phyloP scores from a whole-genome alignment of 2,329 filamentous ascomycete genomes.

The Volutella citrinella region DNA sequence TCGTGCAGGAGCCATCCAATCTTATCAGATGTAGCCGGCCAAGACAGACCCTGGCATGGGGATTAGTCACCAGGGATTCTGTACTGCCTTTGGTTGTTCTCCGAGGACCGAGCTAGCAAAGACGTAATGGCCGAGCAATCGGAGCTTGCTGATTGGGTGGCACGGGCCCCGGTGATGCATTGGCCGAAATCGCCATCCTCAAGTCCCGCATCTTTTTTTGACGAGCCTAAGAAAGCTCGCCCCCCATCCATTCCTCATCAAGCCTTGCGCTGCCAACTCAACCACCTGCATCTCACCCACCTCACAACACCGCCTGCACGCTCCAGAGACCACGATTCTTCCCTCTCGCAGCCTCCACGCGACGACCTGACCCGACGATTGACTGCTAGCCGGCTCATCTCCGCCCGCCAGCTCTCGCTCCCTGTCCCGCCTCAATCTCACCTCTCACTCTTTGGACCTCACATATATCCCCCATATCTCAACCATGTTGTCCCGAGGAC shows the following conservation, averaged over 20 bases:
- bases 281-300: conserved; percentile 15
- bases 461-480: conserved; percentile 11
- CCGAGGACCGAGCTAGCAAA: conserved; percentile 27
- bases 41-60: too few relatives aligned
- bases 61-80: background rate
- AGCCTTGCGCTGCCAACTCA: too few relatives aligned
- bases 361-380: too few relatives aligned
- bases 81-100: too few relatives aligned
- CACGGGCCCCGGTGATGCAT: conserved; percentile 14
- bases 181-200: conserved; percentile 29
- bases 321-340: too few relatives aligned
- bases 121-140: conserved; percentile 32
- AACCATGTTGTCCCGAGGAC: conserved; percentile 47
- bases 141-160: conserved; percentile 20
- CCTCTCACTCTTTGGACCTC: conserved; percentile 4
- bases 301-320: conserved; percentile 1
- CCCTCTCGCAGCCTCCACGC: too few relatives aligned
- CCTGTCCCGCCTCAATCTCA: background rate
- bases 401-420: conserved; percentile 6
- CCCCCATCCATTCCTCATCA: conserved; percentile 11
- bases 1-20: too few relatives aligned
- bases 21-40: background rate
- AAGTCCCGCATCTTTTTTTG: conserved; percentile 30
- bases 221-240: conserved; percentile 16
- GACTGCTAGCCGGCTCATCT: too few relatives aligned